Evolutionary conservation across 805 yeast species (phyloP).

Genomic region (Candida golubevii): DNA sequence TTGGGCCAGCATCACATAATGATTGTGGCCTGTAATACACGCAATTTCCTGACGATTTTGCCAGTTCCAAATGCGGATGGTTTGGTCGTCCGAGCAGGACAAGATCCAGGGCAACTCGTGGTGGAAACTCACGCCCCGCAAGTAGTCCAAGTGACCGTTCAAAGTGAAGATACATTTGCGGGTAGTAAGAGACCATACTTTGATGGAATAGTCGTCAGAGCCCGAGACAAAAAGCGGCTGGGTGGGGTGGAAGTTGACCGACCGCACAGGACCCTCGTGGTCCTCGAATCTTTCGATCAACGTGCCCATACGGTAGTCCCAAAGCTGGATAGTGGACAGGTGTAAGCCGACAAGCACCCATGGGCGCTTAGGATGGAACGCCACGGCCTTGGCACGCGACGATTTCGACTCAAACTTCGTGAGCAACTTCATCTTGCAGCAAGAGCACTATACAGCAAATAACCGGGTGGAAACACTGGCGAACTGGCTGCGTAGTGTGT

Average conservation of each 20-base stretch:
- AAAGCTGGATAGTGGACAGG: slow-evolving; percentile 96
- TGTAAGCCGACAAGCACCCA: slow-evolving; percentile 95
- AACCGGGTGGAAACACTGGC: no score
- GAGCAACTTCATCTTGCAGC: slow-evolving; percentile 25
- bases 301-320: slow-evolving; percentile 99
- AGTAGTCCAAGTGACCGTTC: slow-evolving; percentile 91
- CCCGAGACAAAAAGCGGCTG: slow-evolving; percentile 97
- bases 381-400: slow-evolving; percentile 95
- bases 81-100: slow-evolving; percentile 95
- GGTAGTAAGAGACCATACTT: slow-evolving; percentile 92
- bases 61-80: slow-evolving; percentile 99
- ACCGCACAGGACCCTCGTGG: slow-evolving; percentile 97
- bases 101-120: slow-evolving; percentile 96
- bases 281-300: slow-evolving; percentile 94
- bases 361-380: slow-evolving; percentile 93
- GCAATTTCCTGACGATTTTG: slow-evolving; percentile 97
- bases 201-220: slow-evolving; percentile 93
- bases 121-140: slow-evolving; percentile 92
- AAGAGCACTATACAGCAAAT: no score
- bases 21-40: slow-evolving; percentile 95
- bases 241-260: slow-evolving; percentile 94
- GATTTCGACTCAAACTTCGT: slow-evolving; percentile 91
- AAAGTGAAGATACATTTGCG: slow-evolving; percentile 89
- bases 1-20: slow-evolving; percentile 96
- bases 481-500: no score